Evolutionary conservation across 768 basidiomycete species (phyloP).

Genomic region (Termitomyces sp.): DNA sequence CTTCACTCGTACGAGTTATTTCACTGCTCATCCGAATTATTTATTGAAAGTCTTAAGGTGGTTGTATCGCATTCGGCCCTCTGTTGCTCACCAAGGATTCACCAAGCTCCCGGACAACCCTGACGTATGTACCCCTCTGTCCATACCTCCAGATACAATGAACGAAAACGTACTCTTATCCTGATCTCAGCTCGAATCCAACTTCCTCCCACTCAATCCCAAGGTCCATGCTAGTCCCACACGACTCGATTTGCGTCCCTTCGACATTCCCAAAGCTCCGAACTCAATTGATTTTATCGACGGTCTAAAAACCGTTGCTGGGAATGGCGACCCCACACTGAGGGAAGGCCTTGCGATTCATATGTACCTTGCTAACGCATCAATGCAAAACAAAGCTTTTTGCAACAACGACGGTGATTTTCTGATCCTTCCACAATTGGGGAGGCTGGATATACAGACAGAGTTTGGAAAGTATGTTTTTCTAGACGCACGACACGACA

Average conservation of each 20-base stretch:
- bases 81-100: constrained; percentile 63
- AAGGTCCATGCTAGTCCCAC: constrained; percentile 57
- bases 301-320: constrained; percentile 57
- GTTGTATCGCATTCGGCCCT: constrained; percentile 64
- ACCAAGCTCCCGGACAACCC: constrained; percentile 47
- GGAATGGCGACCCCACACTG: constrained; percentile 55
- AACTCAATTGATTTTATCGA: constrained; percentile 47
- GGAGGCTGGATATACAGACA: constrained; percentile 62
- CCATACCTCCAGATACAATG: neutral
- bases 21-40: neutral
- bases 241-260: constrained; percentile 62
- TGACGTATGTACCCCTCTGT: constrained; percentile 34
- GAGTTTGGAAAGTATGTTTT: constrained; percentile 56
- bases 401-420: constrained; percentile 62
- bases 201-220: constrained; percentile 53
- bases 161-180: too few relatives aligned
- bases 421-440: constrained; percentile 60
- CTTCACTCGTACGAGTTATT: constrained; percentile 36
- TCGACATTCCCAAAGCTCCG: constrained; percentile 40
- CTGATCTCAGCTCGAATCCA: constrained; percentile 46
- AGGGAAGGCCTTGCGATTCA: constrained; percentile 61
- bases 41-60: constrained; percentile 29
- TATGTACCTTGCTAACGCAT: constrained; percentile 51
- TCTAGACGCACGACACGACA: too few relatives aligned
- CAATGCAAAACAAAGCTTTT: constrained; percentile 58